Evolutionary conservation across 2,329 filamentous ascomycete genomes (phyloP).

Genomic region (Sporothrix humicola): DNA sequence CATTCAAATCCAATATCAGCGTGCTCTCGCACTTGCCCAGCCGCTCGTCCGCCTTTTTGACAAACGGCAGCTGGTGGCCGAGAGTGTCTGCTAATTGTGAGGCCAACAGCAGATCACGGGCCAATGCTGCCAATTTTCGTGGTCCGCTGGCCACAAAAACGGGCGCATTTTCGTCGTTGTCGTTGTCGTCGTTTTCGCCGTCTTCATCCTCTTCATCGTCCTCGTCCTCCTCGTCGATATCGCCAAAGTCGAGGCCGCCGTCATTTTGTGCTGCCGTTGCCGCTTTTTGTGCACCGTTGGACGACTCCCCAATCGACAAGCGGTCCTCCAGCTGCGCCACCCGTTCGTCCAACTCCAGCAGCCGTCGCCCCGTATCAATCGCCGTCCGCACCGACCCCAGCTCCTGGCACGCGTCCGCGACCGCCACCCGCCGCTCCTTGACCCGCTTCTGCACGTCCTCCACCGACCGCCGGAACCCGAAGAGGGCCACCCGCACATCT

Average conservation of each 20-base stretch:
- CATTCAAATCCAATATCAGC: conserved; percentile 60
- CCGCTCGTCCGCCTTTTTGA: conserved; percentile 59
- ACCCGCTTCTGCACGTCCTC: conserved; percentile 74
- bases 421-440: conserved; percentile 65
- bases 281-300: conserved; percentile 43
- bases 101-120: conserved; percentile 53
- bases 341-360: conserved; percentile 71
- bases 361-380: conserved; percentile 64
- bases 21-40: conserved; percentile 61
- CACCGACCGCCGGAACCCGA: conserved; percentile 84
- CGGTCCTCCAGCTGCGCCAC: conserved; percentile 67
- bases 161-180: conserved; percentile 43
- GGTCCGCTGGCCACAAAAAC: conserved; percentile 54
- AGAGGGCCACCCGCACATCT: conserved; percentile 82
- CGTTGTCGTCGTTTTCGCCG: conserved; percentile 42
- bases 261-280: not conserved
- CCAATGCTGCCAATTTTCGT: conserved; percentile 53
- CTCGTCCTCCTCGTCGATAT: conserved; percentile 41
- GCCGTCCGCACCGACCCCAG: conserved; percentile 66
- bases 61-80: conserved; percentile 56
- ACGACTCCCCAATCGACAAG: conserved; percentile 58
- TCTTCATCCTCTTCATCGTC: conserved; percentile 44
- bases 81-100: conserved; percentile 52
- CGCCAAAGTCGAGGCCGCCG: not conserved
- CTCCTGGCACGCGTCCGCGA: conserved; percentile 67